A percentile compares a stretch with the other conserved stretches of the same genome.
These are phyloP conservation scores for Licmophora abbreviata DNA, from an alignment of 108 stramenopile species.

Conservation along the genomic window DNA sequence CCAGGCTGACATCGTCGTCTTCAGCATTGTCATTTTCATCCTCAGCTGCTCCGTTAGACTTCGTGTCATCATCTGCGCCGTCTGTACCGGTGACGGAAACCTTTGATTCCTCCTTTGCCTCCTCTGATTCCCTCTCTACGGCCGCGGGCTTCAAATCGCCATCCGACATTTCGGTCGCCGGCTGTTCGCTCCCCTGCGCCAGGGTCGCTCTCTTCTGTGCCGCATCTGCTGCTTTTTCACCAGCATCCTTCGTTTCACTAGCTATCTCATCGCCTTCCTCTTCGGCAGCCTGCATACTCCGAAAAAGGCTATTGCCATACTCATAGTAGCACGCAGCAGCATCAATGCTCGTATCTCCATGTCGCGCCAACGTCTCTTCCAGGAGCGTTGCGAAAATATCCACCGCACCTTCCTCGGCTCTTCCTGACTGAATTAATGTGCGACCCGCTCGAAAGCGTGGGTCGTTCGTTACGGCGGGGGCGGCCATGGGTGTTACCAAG, in stretches of 20 bases:
- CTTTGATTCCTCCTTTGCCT: conserved; percentile 3
- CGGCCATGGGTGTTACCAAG: no score
- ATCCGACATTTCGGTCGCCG: neutral
- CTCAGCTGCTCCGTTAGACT: conserved; percentile 13
- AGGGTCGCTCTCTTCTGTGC: no score
- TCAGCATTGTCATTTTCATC: conserved; percentile 16
- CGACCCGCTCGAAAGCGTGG: conserved; percentile 42
- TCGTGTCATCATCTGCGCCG: neutral
- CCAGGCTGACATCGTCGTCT: conserved; percentile 38
- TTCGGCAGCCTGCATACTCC: conserved; percentile 9
- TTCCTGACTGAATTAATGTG: conserved; percentile 28
- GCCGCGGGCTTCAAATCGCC: conserved; percentile 25
- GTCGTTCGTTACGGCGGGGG: conserved; percentile 27
- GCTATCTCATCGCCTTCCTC: conserved; percentile 3
- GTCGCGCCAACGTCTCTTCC: conserved; percentile 31
- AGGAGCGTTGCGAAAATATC: conserved; percentile 60
- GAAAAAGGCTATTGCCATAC: conserved; percentile 74
- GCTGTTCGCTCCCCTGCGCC: conserved; percentile 8
- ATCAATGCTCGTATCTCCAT: conserved; percentile 47
- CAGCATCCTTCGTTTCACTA: conserved; percentile 4
- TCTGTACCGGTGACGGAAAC: conserved; percentile 2
- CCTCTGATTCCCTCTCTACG: conserved; percentile 33
- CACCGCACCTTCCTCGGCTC: conserved; percentile 39
- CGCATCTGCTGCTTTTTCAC: conserved; percentile 13
- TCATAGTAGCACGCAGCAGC: conserved; percentile 68